Percentiles rank a stretch among this genome's conserved stretches.
Evolutionary conservation across 2,329 filamentous ascomycete species (phyloP).

Genomic region (Phialocephala sp.): DNA sequence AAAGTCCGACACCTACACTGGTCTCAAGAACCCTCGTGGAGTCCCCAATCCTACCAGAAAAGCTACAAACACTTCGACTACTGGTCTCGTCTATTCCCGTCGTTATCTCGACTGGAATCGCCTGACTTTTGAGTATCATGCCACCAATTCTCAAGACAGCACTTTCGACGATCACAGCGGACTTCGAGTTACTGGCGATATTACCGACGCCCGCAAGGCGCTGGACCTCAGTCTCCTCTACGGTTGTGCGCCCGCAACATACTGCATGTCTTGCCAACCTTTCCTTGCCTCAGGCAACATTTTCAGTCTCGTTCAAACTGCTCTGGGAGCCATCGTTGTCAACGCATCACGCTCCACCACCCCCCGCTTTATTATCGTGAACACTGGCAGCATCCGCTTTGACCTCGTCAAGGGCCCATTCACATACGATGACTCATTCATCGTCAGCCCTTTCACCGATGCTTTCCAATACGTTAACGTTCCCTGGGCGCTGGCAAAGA

Average conservation of each 20-base stretch:
- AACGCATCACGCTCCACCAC: conserved; percentile 62
- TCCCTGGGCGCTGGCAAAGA: conserved; percentile 73
- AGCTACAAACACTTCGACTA: conserved; percentile 36
- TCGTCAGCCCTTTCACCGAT: conserved; percentile 86
- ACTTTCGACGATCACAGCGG: conserved; percentile 79
- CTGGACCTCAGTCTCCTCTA: conserved; percentile 74
- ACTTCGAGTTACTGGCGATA: conserved; percentile 70
- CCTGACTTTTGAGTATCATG: conserved; percentile 74
- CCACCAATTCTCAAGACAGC: conserved; percentile 71
- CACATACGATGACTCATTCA: conserved; percentile 82
- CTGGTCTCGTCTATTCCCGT: conserved; percentile 62
- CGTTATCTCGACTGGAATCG: conserved; percentile 94
- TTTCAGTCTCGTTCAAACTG: conserved; percentile 64
- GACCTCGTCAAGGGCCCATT: conserved; percentile 92
- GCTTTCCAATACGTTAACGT: conserved; percentile 80
- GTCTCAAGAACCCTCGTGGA: conserved; percentile 32
- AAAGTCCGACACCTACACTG: conserved; percentile 37
- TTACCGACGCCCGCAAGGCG: conserved; percentile 68
- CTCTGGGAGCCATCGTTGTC: conserved; percentile 71
- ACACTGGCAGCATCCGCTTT: conserved; percentile 90
- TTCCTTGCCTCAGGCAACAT: conserved; percentile 77
- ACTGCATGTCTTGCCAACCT: conserved; percentile 81
- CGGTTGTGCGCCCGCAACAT: conserved; percentile 78
- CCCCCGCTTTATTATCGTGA: conserved; percentile 75
- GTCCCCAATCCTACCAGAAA: conserved; percentile 42